These are phyloP conservation scores for Neopestalotiopsis sp. DNA, from an alignment of 2,329 filamentous ascomycete genomes.

Conservation along the genomic window DNA sequence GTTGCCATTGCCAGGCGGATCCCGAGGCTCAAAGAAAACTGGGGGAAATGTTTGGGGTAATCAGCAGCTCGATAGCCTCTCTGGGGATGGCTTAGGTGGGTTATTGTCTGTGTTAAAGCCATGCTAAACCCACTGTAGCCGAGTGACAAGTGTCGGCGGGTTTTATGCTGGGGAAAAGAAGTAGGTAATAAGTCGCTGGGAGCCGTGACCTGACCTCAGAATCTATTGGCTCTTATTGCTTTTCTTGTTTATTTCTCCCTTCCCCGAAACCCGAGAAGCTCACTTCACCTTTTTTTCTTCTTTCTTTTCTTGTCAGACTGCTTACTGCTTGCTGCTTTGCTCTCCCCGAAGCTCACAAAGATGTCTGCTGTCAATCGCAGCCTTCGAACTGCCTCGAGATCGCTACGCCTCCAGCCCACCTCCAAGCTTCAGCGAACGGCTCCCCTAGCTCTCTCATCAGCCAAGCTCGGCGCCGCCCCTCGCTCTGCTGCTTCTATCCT, in stretches of 20 bases:
- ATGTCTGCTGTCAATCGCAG: slow-evolving; percentile 62
- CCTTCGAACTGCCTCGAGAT: slow-evolving; percentile 59
- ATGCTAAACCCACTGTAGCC: slow-evolving; percentile 10
- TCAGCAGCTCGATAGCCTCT: neutral
- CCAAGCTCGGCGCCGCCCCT: slow-evolving; percentile 26
- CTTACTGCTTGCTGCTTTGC: neutral
- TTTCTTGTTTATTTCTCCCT: neutral
- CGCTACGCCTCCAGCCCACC: slow-evolving; percentile 52
- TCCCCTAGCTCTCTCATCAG: slow-evolving; percentile 39
- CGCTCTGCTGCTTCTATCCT: slow-evolving; percentile 28
- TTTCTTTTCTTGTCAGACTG: neutral
- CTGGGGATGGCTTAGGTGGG: neutral
- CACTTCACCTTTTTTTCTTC: neutral
- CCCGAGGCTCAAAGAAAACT: slow-evolving; percentile 14
- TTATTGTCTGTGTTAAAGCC: slow-evolving; percentile 1
- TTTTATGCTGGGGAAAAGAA: neutral
- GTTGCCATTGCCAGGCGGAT: slow-evolving; percentile 6
- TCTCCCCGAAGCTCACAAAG: slow-evolving; percentile 9
- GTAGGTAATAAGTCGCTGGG: neutral
- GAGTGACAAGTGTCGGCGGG: neutral
- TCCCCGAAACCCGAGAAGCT: neutral
- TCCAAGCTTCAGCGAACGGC: slow-evolving; percentile 37
- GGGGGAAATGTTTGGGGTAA: slow-evolving; percentile 8
- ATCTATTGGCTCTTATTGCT: neutral
- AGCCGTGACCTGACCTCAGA: neutral